Evolutionary conservation across 2,329 filamentous ascomycete genomes (phyloP).

Genomic region (Trichoderma lentiforme): DNA sequence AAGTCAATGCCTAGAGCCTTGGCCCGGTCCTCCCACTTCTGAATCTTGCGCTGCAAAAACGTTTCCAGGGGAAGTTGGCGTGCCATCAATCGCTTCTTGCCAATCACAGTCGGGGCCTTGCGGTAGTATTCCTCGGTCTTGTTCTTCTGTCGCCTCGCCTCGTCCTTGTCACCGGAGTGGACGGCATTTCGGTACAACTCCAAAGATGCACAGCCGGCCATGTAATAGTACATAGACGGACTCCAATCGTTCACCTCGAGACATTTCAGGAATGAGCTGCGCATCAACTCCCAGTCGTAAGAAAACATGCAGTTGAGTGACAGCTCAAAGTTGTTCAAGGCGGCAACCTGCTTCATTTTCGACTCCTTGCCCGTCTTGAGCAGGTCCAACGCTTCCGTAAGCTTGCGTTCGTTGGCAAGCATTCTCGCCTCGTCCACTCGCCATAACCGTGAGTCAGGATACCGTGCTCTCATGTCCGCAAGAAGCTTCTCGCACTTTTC

Average conservation of each 20-base stretch:
- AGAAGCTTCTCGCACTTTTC: conserved; percentile 66
- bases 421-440: conserved; percentile 82
- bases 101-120: conserved; percentile 69
- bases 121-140: conserved; percentile 67
- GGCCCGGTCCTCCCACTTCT: conserved; percentile 81
- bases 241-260: conserved; percentile 87
- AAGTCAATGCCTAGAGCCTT: conserved; percentile 64
- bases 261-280: conserved; percentile 70
- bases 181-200: conserved; percentile 71
- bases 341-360: conserved; percentile 83
- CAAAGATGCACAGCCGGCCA: conserved; percentile 73
- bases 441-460: conserved; percentile 83
- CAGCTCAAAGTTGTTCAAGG: conserved; percentile 80
- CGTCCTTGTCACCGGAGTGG: conserved; percentile 32
- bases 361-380: conserved; percentile 59
- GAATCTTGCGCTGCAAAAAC: conserved; percentile 78
- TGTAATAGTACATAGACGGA: conserved; percentile 84
- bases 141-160: conserved; percentile 56
- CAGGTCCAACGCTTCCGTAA: conserved; percentile 65
- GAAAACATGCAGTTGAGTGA: conserved; percentile 74
- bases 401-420: conserved; percentile 61
- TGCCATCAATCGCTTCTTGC: conserved; percentile 87
- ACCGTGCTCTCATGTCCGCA: conserved; percentile 68
- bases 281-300: conserved; percentile 72
- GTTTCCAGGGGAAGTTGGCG: conserved; percentile 85